Conservation (phyloP, 1,139 yeast species). For the Neolecta irregularis region DNA sequence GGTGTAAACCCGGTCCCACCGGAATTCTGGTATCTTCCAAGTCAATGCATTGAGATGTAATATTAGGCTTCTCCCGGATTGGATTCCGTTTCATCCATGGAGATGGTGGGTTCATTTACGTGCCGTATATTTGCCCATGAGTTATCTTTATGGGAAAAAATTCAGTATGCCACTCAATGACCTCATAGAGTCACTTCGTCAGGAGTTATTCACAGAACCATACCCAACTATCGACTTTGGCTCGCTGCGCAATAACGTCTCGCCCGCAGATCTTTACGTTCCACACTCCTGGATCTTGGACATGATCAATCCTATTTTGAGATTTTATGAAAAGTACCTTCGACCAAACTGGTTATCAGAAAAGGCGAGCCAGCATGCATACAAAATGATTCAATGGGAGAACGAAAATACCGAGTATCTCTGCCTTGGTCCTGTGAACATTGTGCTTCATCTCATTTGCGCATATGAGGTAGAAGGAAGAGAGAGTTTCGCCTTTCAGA, state of each 20-base stretch:
- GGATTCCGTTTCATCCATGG: slow-evolving; percentile 77
- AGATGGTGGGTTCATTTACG: slow-evolving; percentile 99
- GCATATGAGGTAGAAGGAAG: slow-evolving; percentile 53
- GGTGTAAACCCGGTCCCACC: slow-evolving; percentile 99
- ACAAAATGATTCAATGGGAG: slow-evolving; percentile 58
- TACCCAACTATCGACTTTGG: slow-evolving; percentile 55
- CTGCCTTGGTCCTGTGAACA: slow-evolving; percentile 88
- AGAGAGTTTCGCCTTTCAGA: slow-evolving; percentile 44
- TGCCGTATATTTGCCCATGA: slow-evolving; percentile 77
- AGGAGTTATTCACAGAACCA: slow-evolving; percentile 59
- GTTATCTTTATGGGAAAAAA: slow-evolving; percentile 53
- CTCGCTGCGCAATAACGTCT: slow-evolving; percentile 62
- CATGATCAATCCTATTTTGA: slow-evolving; percentile 43
- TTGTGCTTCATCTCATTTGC: slow-evolving; percentile 68
- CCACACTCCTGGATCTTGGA: slow-evolving; percentile 69
- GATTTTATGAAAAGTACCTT: slow-evolving; percentile 47
- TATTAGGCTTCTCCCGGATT: slow-evolving; percentile 46
- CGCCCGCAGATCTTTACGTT: slow-evolving; percentile 84
- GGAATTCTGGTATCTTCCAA: slow-evolving; percentile 47
- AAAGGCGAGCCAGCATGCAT: slow-evolving; percentile 37
- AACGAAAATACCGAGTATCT: slow-evolving; percentile 61
- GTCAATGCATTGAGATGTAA: background rate
- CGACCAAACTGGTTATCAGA: slow-evolving; percentile 63
- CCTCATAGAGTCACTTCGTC: slow-evolving; percentile 45
- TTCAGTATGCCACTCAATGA: slow-evolving; percentile 44